Conservation (phyloP, 2,329 filamentous ascomycete genomes). For the Colletotrichum truncatum region DNA sequence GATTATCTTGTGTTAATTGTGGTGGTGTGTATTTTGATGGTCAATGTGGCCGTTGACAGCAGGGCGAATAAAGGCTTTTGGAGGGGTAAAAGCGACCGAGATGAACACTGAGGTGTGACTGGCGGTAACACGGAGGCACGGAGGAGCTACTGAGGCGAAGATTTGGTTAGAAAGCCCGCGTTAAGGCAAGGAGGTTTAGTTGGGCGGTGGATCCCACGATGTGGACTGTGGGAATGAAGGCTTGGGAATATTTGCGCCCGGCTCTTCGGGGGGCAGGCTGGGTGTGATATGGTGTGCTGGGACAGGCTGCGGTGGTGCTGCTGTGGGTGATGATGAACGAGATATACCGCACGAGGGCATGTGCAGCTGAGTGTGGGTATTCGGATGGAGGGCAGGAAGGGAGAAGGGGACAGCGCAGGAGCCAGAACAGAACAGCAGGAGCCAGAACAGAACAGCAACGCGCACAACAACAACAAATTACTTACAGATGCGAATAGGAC, state of each 20-base stretch:
- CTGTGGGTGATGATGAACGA: slow-evolving; percentile 13
- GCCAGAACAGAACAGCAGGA: background rate
- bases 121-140: slow-evolving; percentile 18
- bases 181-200: slow-evolving; percentile 20
- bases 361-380: slow-evolving; percentile 28
- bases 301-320: background rate
- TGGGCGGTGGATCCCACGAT: slow-evolving; percentile 28
- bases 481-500: slow-evolving; percentile 14
- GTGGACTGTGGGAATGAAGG: slow-evolving; percentile 11
- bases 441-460: background rate
- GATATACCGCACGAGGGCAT: slow-evolving; percentile 26
- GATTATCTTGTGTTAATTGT: background rate
- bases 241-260: slow-evolving; percentile 18
- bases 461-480: slow-evolving; percentile 21
- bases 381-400: slow-evolving; percentile 4
- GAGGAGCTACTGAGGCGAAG: slow-evolving; percentile 23
- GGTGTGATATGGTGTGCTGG: slow-evolving; percentile 2
- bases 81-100: slow-evolving; percentile 15
- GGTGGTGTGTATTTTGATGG: slow-evolving; percentile 1
- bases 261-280: slow-evolving; percentile 6
- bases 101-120: slow-evolving; percentile 4
- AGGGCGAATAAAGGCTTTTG: slow-evolving; percentile 6
- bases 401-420: background rate
- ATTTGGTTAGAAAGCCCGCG: slow-evolving; percentile 17
- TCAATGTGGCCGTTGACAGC: background rate